These are phyloP conservation scores for Radiomyces spectabilis DNA, from an alignment of 192 early-diverging fungal genomes.

Conservation along the genomic window DNA sequence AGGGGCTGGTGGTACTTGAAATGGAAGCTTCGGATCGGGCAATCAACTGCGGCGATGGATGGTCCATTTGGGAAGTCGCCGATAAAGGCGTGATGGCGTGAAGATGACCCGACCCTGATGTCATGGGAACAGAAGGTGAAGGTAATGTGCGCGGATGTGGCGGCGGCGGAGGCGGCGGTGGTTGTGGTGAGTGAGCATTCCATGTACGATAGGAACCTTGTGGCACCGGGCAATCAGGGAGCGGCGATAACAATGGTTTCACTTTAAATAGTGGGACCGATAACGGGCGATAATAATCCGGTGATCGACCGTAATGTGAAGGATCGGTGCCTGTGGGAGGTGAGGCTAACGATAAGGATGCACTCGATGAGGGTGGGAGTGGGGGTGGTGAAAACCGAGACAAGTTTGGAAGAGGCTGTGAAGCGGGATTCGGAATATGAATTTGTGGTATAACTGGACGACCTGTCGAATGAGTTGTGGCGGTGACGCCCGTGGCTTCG, in stretches of 20 bases:
- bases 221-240: too few relatives aligned
- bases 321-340: too few relatives aligned
- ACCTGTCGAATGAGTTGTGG: neutral
- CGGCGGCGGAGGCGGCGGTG: neutral
- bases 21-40: neutral
- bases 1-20: neutral
- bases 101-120: neutral
- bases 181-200: neutral
- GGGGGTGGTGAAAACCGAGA: neutral
- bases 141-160: neutral
- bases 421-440: constrained; percentile 1
- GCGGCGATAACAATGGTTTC: too few relatives aligned
- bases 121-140: constrained; percentile 1
- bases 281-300: too few relatives aligned
- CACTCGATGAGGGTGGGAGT: neutral
- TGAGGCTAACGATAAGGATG: neutral
- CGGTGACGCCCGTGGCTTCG: too few relatives aligned
- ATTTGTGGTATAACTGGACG: neutral
- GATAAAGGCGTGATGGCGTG: neutral
- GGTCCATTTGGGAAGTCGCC: neutral
- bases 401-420: constrained; percentile 1
- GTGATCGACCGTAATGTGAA: too few relatives aligned
- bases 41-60: neutral
- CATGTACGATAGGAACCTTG: neutral
- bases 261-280: too few relatives aligned